These are phyloP conservation scores for Codiaeum variegatum DNA, from an alignment of 441 rosid genomes.

Conservation along the genomic window DNA sequence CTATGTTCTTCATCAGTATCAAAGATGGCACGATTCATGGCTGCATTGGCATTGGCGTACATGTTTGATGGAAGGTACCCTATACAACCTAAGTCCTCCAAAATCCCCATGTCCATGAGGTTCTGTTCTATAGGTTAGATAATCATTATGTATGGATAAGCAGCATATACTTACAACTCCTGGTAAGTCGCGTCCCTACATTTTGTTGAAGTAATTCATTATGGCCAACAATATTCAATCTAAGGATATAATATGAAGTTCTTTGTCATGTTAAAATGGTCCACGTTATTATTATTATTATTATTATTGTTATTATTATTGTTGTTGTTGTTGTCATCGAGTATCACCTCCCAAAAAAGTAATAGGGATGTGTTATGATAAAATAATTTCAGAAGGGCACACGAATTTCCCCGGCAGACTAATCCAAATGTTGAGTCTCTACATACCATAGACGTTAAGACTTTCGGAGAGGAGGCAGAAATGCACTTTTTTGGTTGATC, in stretches of 20 bases:
- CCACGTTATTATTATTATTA: background rate
- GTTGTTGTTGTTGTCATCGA: background rate
- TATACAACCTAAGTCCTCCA: background rate
- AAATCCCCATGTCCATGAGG: background rate
- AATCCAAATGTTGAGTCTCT: background rate
- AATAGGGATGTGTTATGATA: background rate
- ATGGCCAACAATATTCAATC: background rate
- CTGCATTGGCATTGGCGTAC: slow-evolving; percentile 90
- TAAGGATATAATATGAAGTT: background rate
- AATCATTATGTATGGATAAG: background rate
- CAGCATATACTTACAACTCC: background rate
- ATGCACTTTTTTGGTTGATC: background rate
- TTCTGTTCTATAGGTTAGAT: slow-evolving; percentile 12
- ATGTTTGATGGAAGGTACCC: slow-evolving; percentile 93
- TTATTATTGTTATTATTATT: background rate
- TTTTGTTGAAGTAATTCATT: background rate
- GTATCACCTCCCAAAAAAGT: background rate
- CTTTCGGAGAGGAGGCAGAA: background rate
- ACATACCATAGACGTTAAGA: background rate
- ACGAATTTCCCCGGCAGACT: background rate
- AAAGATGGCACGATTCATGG: slow-evolving; percentile 98
- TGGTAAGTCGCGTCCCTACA: background rate
- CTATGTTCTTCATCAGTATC: slow-evolving; percentile 78
- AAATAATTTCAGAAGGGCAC: background rate
- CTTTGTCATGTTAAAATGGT: background rate